These are phyloP conservation scores for Volvariella volvacea DNA, from an alignment of 1,284 basidiomycete species.

Conservation along the genomic window DNA sequence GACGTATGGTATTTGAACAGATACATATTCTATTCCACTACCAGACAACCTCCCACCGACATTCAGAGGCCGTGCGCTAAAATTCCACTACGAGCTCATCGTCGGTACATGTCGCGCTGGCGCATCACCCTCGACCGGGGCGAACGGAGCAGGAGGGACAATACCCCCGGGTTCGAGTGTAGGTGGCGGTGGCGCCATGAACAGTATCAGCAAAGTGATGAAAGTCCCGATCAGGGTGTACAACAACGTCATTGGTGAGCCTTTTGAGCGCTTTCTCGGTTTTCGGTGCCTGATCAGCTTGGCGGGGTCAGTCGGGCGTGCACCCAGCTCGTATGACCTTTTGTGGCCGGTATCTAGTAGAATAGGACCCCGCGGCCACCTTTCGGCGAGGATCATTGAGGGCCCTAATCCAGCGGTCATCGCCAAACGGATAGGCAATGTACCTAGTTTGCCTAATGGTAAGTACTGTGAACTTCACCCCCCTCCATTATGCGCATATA, in stretches of 20 bases:
- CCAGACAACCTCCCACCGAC: slow-evolving; percentile 85
- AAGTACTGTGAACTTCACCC: too few species aligned
- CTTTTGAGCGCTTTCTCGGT: slow-evolving; percentile 3
- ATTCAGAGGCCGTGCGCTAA: slow-evolving; percentile 77
- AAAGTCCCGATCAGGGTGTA: slow-evolving; percentile 85
- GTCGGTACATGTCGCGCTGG: slow-evolving; percentile 78
- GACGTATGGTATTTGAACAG: slow-evolving; percentile 31
- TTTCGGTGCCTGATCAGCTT: background rate
- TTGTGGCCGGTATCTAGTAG: slow-evolving; percentile 57
- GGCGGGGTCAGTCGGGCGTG: slow-evolving; percentile 48
- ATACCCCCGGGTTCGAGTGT: slow-evolving; percentile 13
- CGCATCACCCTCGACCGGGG: background rate
- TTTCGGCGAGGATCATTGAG: background rate
- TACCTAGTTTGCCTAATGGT: background rate
- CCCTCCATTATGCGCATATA: too few species aligned
- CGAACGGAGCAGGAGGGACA: too few species aligned
- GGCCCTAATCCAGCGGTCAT: background rate
- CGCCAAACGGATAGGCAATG: background rate
- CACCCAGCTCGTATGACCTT: slow-evolving; percentile 56
- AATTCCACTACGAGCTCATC: slow-evolving; percentile 85
- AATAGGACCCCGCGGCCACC: slow-evolving; percentile 13
- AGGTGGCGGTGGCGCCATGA: slow-evolving; percentile 29
- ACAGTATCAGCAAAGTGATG: slow-evolving; percentile 72
- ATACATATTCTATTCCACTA: slow-evolving; percentile 70
- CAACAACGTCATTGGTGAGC: slow-evolving; percentile 72